Percentiles rank a stretch among this genome's conserved stretches.
These are phyloP conservation scores for Catenaria anguillulae DNA, from an alignment of 371 early-diverging fungal species.

Conservation along the genomic window DNA sequence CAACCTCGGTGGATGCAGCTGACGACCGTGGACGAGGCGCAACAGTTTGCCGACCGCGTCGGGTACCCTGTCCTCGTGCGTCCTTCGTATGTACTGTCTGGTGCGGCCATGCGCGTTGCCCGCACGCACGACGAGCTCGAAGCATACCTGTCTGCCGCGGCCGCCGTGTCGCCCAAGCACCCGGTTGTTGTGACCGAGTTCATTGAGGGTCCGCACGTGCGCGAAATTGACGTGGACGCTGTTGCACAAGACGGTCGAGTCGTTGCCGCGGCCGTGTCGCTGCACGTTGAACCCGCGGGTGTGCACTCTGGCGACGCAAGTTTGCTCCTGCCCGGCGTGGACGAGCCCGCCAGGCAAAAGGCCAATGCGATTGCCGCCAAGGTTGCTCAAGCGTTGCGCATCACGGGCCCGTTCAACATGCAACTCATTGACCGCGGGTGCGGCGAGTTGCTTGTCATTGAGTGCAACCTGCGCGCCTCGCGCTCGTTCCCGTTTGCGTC, in stretches of 20 bases:
- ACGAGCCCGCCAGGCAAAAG: conserved; percentile 34
- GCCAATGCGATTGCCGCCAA: conserved; percentile 72
- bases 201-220: conserved; percentile 83
- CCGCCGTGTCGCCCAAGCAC: conserved; percentile 73
- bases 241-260: conserved; percentile 81
- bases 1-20: conserved; percentile 91
- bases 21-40: conserved; percentile 66
- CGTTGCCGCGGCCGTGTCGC: conserved; percentile 71
- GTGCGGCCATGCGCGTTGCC: conserved; percentile 93
- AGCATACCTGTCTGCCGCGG: conserved; percentile 65
- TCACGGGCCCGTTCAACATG: conserved; percentile 96
- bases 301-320: conserved; percentile 96
- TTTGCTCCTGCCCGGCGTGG: conserved; percentile 78
- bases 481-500: conserved; percentile 90
- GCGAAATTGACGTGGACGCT: conserved; percentile 93
- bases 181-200: conserved; percentile 93
- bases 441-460: conserved; percentile 90
- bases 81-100: conserved; percentile 88
- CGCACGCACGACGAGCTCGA: conserved; percentile 60
- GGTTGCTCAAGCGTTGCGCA: conserved; percentile 75
- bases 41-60: conserved; percentile 63
- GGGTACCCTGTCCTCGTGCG: conserved; percentile 87
- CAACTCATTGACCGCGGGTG: conserved; percentile 83
- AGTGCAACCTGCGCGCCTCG: conserved; percentile 91
- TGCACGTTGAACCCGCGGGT: conserved; percentile 94